Base-by-base conservation (phyloP, 495 filamentous ascomycete species). In the Trichoderma asperelloides region DNA sequence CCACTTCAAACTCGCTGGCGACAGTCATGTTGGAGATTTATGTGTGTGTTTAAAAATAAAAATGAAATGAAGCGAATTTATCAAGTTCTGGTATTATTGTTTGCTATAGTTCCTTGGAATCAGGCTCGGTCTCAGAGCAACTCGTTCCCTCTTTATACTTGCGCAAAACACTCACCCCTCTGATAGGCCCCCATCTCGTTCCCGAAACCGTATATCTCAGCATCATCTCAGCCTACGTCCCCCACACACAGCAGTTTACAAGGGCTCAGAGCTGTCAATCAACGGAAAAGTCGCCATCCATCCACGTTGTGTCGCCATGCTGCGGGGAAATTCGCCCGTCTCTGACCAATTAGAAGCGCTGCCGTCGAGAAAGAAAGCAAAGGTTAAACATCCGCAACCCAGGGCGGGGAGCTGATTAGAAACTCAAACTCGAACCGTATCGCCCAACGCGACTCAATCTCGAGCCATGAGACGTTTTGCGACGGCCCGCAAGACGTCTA, bases 1-100 rank as follows among this genome's bases (percentile, higher is more conserved):
- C 62, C 15, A 30, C 62, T 43, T 64, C 62, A 43, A 64, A 40
- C 33, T 64, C 62, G 30, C n/a, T 39, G 28, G 40, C 33, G 62
- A 64, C 62, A 15, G 62, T 28, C 33, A 43, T 43, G 21, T 37
- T 37, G 33, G 33, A 37, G 33, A 6, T 30, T 33, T 37, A 8
- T 23, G 2, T 63, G 5, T 7, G 15, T 39, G 21, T 3, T 30
- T 63, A 12, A 28, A 28, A 16, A 5, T n/a, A 30, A 30, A 25
- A 2, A 21, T 37, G 62, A 41, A 16, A 64, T 5, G 11, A 51
- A 51, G 18, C n/a, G 0, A n/a, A 51, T 23, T 21, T 51, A 37
- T 37, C 33, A 37, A 37, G 33, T 7, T 37, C 33, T 37, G 33
- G 33, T 37, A 37, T 0, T 37, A 37, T 37, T 7, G 33, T n/a